Conservation (phyloP, 805 yeast species). For the Groenewaldozyma salmanticensis region DNA sequence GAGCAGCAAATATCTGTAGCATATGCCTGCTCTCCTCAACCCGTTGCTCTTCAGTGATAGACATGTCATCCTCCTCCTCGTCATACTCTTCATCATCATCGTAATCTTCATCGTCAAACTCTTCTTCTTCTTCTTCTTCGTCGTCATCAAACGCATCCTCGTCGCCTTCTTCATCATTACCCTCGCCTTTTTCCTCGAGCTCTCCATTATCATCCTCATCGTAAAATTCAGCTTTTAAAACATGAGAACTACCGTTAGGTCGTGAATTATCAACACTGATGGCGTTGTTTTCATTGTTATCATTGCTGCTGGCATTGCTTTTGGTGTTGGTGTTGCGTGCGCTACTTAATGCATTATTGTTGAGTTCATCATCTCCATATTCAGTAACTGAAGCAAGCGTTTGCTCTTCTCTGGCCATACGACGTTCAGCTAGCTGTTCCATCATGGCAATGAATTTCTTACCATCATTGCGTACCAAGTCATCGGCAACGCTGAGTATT, state of each 20-base stretch:
- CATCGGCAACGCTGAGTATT: conserved; percentile 63
- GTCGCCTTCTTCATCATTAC: conserved; percentile 24
- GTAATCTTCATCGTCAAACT: conserved; percentile 8
- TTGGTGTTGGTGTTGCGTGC: background rate
- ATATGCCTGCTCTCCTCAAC: conserved; percentile 71
- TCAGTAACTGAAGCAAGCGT: conserved; percentile 12
- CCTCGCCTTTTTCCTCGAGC: too few species aligned
- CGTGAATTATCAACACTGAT: conserved; percentile 17
- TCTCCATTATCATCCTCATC: conserved; percentile 21
- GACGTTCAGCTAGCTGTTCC: conserved; percentile 58
- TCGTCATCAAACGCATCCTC: conserved; percentile 28
- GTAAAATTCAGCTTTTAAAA: conserved; percentile 9
- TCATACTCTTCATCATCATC: conserved; percentile 34
- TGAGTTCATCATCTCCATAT: conserved; percentile 13
- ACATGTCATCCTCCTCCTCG: conserved; percentile 29
- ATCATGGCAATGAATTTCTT: conserved; percentile 66
- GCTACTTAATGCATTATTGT: background rate
- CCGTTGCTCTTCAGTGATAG: conserved; percentile 43
- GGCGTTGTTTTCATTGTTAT: conserved; percentile 10
- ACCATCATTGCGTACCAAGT: conserved; percentile 69
- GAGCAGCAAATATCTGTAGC: conserved; percentile 70
- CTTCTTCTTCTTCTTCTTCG: conserved; percentile 15
- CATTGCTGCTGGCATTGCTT: conserved; percentile 5
- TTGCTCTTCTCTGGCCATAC: conserved; percentile 31
- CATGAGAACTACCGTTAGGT: conserved; percentile 10